Evolutionary conservation across 179 eudicot genomes (phyloP).

Genomic region (Spinacia oleracea): DNA sequence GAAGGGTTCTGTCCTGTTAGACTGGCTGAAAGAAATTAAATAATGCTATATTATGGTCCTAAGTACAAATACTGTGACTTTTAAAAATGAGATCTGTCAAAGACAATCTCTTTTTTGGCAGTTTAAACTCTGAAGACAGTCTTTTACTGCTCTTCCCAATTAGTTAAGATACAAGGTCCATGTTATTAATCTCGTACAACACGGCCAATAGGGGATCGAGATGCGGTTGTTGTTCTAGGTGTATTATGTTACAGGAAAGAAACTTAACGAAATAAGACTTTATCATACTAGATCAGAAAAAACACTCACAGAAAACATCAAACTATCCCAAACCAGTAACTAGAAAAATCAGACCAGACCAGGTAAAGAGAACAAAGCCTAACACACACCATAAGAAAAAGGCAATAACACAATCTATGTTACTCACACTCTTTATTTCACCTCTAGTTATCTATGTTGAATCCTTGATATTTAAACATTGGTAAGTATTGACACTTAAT

Average conservation of each 20-base stretch:
- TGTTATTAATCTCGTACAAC: background rate
- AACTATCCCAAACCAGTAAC: no score
- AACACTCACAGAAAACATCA: no score
- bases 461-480: no score
- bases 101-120: no score
- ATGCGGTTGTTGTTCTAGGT: background rate
- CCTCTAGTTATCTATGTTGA: no score
- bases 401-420: no score
- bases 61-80: background rate
- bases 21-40: constrained; percentile 11
- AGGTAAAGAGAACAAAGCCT: no score
- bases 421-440: no score
- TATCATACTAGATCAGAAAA: no score
- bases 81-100: background rate
- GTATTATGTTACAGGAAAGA: background rate
- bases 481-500: no score
- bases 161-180: background rate
- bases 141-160: background rate
- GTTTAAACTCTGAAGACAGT: background rate
- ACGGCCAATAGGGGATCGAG: background rate
- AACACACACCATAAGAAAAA: background rate
- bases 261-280: background rate
- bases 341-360: no score
- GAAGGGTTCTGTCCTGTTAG: constrained; percentile 23
- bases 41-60: constrained; percentile 25